Percentiles rank a stretch among this genome's conserved stretches.
phyloP scores from a whole-genome alignment of 352 stramenopile species.

The Globisporangium mamillatum region DNA sequence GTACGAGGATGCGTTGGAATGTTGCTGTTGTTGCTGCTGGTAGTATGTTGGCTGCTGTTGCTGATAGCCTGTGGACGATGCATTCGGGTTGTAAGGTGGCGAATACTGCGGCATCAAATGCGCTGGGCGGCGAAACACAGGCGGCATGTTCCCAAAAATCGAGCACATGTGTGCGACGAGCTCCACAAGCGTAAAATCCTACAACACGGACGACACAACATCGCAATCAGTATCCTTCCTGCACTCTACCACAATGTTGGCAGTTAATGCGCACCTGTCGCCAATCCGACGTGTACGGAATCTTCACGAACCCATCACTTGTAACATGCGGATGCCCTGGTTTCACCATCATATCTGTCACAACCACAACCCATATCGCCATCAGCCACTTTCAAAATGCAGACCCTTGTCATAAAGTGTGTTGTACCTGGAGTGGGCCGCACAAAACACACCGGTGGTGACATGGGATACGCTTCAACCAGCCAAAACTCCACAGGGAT shows the following conservation, averaged over 20 bases:
- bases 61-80: slow-evolving; percentile 21
- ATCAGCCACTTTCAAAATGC: background rate
- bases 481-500: slow-evolving; percentile 90
- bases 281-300: slow-evolving; percentile 86
- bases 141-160: slow-evolving; percentile 87
- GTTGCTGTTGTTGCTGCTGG: slow-evolving; percentile 30
- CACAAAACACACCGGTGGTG: slow-evolving; percentile 85
- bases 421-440: slow-evolving; percentile 62
- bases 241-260: background rate
- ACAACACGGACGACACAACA: slow-evolving; percentile 8
- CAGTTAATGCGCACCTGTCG: slow-evolving; percentile 29
- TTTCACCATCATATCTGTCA: slow-evolving; percentile 83
- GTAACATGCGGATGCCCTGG: slow-evolving; percentile 83
- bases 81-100: slow-evolving; percentile 28
- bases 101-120: slow-evolving; percentile 37
- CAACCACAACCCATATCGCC: background rate
- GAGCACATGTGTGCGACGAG: slow-evolving; percentile 87
- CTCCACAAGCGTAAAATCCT: slow-evolving; percentile 83
- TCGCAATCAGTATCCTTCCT: background rate
- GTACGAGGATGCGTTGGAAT: slow-evolving; percentile 8
- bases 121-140: slow-evolving; percentile 72
- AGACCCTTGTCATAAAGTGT: background rate
- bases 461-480: slow-evolving; percentile 77
- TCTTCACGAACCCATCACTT: slow-evolving; percentile 81
- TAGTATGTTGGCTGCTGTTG: slow-evolving; percentile 35